Evolutionary conservation across 75 land plant species (phyloP), one percentile per base, ranked within the genome.

Genomic region (Pinus taeda): DNA sequence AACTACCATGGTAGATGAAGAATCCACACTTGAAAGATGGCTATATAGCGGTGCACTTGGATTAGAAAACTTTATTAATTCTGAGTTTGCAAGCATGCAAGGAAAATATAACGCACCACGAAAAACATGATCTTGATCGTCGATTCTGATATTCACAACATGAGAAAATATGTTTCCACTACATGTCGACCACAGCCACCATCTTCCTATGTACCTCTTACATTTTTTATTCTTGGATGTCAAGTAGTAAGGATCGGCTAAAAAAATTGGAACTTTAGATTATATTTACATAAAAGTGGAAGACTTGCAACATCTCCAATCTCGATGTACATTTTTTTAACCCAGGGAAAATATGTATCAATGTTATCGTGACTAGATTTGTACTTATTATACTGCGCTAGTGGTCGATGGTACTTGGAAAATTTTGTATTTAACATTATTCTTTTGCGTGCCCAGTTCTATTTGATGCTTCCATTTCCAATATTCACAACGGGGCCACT

Each of bases 261-360:
- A 85, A 64, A 95, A 76, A 73, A 88, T 65, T 85, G 82, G 39
- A 89, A 91, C 98, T 94, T 94, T 71, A 90, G 85, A 59, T 95
- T 95, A 83, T 92, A 94, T 74, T 93, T 92, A 59, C 97, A 94
- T 6, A 88, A 82, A 59, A 94, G 91, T 15, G 95, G 97, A 30
- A 86, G 82, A 20, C 26, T 49, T 37, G 82, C 74, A 1, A 85
- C 13, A 74, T 94, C 97, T 53, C 97, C 95, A 12, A 95, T 94
- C 65, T 90, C 80, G 5, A 64, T 9, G 24, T 94, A 94, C n/a
- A 75, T 3, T 42, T 3, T 69, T 69, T 69, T 69, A 53, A 69
- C 72, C 20, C 72, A 11, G 42, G 72, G 72, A 42, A 24, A 69
- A 69, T 69, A 42, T 42, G 53, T 69, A 53, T 69, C 24, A 69